Percentiles rank a stretch among this genome's conserved stretches.
Evolutionary conservation across 352 stramenopile genomes (phyloP).

Genomic region (Phytophthora aleatoria): DNA sequence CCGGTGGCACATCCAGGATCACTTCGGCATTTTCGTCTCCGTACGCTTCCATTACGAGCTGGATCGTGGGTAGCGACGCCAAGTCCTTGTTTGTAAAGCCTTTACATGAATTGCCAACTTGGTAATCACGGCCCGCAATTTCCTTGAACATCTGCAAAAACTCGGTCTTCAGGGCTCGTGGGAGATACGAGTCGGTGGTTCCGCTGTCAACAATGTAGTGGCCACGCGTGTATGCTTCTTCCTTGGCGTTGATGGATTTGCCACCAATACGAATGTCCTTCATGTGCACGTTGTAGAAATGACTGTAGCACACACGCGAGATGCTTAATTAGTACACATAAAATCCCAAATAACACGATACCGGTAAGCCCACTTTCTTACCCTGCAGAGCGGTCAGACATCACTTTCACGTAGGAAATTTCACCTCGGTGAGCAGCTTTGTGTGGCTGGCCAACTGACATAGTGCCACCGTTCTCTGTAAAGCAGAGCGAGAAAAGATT

Average conservation of each 20-base stretch:
- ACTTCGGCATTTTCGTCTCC: constrained; percentile 65
- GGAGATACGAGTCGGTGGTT: constrained; percentile 85
- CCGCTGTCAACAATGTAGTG: constrained; percentile 88
- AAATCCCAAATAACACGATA: neutral
- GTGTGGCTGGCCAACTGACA: constrained; percentile 67
- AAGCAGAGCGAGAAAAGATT: constrained; percentile 87
- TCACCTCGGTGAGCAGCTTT: constrained; percentile 53
- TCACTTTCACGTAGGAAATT: constrained; percentile 65
- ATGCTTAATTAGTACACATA: constrained; percentile 3
- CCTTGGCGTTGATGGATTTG: constrained; percentile 57
- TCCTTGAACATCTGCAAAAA: constrained; percentile 68
- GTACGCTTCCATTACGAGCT: constrained; percentile 70
- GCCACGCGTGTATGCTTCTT: constrained; percentile 44
- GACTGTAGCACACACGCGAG: constrained; percentile 23
- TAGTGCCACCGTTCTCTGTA: constrained; percentile 61
- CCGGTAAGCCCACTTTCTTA: constrained; percentile 6
- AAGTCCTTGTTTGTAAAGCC: constrained; percentile 63
- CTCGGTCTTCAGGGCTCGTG: constrained; percentile 47
- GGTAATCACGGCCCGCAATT: constrained; percentile 53
- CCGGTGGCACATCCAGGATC: constrained; percentile 58
- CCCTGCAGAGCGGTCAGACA: constrained; percentile 37
- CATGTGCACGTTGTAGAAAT: constrained; percentile 78
- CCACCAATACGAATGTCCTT: constrained; percentile 69
- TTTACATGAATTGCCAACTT: constrained; percentile 43
- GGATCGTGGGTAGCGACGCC: constrained; percentile 61